Percentiles rank a stretch among this genome's conserved stretches.
These are phyloP conservation scores for Tolypocladium ophioglossoides DNA, from an alignment of 2,329 filamentous ascomycete genomes.

Conservation along the genomic window DNA sequence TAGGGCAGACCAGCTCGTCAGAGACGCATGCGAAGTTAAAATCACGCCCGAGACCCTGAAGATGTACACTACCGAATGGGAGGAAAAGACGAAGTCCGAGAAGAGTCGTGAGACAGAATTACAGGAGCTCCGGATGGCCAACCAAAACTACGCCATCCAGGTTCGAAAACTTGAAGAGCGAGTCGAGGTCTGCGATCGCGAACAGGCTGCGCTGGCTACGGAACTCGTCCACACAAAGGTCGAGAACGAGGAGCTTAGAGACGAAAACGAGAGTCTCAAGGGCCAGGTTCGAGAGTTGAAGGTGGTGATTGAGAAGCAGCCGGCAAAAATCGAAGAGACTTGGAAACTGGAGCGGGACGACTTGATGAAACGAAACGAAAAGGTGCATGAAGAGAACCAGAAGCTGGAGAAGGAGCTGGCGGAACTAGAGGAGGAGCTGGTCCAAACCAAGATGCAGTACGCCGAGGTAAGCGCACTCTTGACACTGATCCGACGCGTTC, in stretches of 20 bases:
- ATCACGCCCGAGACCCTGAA: slow-evolving; percentile 76
- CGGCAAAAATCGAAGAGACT: slow-evolving; percentile 72
- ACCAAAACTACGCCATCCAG: slow-evolving; percentile 57
- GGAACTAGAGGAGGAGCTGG: slow-evolving; percentile 86
- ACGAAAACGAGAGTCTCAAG: slow-evolving; percentile 80
- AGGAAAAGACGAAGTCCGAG: slow-evolving; percentile 75
- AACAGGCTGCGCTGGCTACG: slow-evolving; percentile 84
- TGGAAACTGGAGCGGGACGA: slow-evolving; percentile 80
- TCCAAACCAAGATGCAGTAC: slow-evolving; percentile 88
- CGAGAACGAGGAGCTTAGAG: slow-evolving; percentile 79
- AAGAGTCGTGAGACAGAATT: slow-evolving; percentile 76
- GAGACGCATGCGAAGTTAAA: slow-evolving; percentile 81
- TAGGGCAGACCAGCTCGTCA: slow-evolving; percentile 83
- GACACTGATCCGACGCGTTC: neutral
- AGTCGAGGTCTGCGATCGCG: slow-evolving; percentile 76
- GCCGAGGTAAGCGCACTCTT: slow-evolving; percentile 62
- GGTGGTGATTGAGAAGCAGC: slow-evolving; percentile 80
- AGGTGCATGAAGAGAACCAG: slow-evolving; percentile 89
- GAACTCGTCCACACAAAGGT: slow-evolving; percentile 89
- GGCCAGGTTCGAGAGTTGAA: slow-evolving; percentile 79
- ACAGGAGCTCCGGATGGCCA: slow-evolving; percentile 57
- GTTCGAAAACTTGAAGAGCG: slow-evolving; percentile 82
- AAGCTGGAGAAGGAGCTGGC: slow-evolving; percentile 79
- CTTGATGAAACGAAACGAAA: slow-evolving; percentile 83
- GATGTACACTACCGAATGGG: slow-evolving; percentile 78